These are phyloP conservation scores for Cutaneotrichosporon spelunceum DNA, from an alignment of 1,284 basidiomycete genomes.

Conservation along the genomic window DNA sequence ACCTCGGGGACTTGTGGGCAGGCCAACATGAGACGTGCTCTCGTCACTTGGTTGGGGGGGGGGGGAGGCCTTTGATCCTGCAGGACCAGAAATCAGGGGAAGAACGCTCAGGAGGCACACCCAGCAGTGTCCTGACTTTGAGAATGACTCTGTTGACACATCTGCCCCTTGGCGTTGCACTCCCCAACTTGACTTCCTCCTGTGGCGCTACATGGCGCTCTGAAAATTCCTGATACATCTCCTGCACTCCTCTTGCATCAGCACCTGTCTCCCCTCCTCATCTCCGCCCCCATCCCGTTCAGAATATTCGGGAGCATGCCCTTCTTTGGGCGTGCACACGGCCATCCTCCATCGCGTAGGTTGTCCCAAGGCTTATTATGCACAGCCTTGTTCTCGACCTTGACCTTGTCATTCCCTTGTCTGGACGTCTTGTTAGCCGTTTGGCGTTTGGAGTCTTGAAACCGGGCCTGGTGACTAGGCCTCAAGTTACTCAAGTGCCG, in stretches of 20 bases:
- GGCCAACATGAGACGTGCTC: conserved; percentile 2
- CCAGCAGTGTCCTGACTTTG: too few relatives aligned
- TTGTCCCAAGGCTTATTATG: not conserved
- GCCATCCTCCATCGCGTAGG: not conserved
- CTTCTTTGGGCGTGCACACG: not conserved
- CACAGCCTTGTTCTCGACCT: not conserved
- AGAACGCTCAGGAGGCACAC: not conserved
- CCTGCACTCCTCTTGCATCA: too few relatives aligned
- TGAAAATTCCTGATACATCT: too few relatives aligned
- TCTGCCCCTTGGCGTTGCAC: not conserved
- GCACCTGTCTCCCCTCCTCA: too few relatives aligned
- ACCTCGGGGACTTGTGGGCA: not conserved
- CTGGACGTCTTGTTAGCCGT: not conserved
- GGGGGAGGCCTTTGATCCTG: not conserved
- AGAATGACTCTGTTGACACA: not conserved
- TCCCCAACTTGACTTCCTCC: not conserved
- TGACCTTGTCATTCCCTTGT: not conserved
- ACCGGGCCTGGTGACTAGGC: not conserved
- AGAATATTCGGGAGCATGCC: not conserved
- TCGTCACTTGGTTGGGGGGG: not conserved
- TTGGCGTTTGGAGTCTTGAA: conserved; percentile 1
- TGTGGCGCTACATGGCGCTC: not conserved
- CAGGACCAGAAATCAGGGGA: not conserved
- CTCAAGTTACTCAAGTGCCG: too few relatives aligned
- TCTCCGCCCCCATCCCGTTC: too few relatives aligned